Conservation (phyloP, 306 rosid genomes). For the Cucurbita ficifolia region DNA sequence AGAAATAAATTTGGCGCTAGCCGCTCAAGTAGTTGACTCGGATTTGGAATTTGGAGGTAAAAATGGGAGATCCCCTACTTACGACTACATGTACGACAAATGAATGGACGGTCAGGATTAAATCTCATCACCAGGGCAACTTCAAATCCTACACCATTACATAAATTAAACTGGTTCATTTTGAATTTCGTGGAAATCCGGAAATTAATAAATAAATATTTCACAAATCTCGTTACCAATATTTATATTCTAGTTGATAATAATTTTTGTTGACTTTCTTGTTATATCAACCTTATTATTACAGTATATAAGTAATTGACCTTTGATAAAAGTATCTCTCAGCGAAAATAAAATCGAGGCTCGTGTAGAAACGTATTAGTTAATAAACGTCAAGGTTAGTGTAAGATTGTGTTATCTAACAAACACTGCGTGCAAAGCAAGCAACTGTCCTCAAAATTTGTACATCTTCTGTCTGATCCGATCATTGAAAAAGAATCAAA, state of each 20-base stretch:
- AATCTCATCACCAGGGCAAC: not conserved
- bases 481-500: not conserved
- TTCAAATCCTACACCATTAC: not conserved
- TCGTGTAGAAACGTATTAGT: not conserved
- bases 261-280: not conserved
- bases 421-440: not conserved
- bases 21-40: not conserved
- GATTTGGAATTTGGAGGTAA: not conserved
- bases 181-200: not conserved
- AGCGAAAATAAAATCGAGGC: not conserved
- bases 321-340: not conserved
- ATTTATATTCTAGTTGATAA: not conserved
- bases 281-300: not conserved
- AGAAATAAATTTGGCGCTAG: constrained; percentile 1
- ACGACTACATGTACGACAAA: not conserved
- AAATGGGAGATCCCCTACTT: not conserved
- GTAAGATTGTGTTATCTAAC: too few species aligned
- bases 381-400: too few species aligned
- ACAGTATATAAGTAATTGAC: not conserved
- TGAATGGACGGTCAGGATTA: not conserved
- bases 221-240: not conserved
- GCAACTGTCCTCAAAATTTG: not conserved
- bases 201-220: not conserved
- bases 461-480: too few species aligned
- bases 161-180: too few species aligned